A percentile compares a stretch with the other conserved stretches of the same genome.
phyloP scores from a whole-genome alignment of 345 rosid genomes.

The Citrus cavaleriei region DNA sequence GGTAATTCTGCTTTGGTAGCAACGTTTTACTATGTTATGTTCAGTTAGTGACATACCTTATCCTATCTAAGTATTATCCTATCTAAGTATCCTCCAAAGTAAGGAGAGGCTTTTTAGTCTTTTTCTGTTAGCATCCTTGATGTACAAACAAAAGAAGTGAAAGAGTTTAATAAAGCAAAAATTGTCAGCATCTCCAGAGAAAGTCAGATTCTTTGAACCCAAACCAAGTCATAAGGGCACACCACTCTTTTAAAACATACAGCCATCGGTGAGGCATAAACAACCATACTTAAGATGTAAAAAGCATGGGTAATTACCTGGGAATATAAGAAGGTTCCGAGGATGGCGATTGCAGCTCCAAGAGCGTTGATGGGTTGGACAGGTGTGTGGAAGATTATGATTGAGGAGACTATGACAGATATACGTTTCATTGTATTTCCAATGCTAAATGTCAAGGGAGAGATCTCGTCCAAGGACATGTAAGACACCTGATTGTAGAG shows the following conservation, averaged over 20 bases:
- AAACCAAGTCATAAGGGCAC: slow-evolving; percentile 11
- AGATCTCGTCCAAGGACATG: slow-evolving; percentile 95
- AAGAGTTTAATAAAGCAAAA: background rate
- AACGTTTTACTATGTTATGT: background rate
- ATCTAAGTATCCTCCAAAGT: background rate
- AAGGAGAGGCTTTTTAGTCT: background rate
- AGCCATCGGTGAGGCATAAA: background rate
- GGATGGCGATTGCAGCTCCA: slow-evolving; percentile 93
- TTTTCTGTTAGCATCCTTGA: background rate
- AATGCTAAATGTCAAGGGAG: slow-evolving; percentile 92
- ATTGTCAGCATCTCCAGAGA: background rate
- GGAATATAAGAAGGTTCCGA: slow-evolving; percentile 96
- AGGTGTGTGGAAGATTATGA: slow-evolving; percentile 97
- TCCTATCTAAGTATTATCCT: background rate
- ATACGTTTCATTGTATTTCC: slow-evolving; percentile 99
- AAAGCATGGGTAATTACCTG: slow-evolving; percentile 51
- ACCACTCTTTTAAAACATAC: background rate
- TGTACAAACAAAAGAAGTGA: slow-evolving; percentile 1
- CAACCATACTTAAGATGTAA: background rate
- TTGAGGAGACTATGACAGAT: slow-evolving; percentile 93
- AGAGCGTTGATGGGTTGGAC: slow-evolving; percentile 88
- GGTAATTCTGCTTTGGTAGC: background rate
- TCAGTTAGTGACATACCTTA: background rate
- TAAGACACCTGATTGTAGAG: slow-evolving; percentile 97
- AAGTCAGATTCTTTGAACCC: background rate